Evolutionary conservation across 1,284 basidiomycete genomes (phyloP).

Genomic region (Sporisorium scitamineum): DNA sequence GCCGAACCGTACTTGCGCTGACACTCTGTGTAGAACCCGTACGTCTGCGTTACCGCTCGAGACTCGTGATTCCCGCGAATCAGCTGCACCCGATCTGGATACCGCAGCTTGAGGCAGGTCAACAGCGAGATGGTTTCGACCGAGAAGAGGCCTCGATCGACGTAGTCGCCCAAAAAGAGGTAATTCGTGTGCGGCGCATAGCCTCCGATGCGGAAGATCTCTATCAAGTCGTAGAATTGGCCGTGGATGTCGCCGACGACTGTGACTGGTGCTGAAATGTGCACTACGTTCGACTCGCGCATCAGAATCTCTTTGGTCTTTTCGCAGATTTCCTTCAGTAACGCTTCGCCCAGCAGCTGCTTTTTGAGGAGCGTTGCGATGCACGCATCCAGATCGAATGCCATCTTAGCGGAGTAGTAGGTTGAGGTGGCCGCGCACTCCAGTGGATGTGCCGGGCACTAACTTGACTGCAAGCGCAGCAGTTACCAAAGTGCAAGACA

Average conservation of each 20-base stretch:
- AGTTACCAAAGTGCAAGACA: not conserved
- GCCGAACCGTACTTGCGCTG: constrained; percentile 90
- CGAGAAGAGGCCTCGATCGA: constrained; percentile 95
- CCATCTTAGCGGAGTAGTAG: constrained; percentile 45
- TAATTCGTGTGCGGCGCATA: constrained; percentile 97
- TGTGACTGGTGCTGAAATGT: constrained; percentile 96
- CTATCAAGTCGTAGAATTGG: constrained; percentile 97
- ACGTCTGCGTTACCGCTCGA: constrained; percentile 96
- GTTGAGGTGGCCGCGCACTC: not conserved
- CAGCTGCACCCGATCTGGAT: constrained; percentile 95
- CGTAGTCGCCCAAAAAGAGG: constrained; percentile 87
- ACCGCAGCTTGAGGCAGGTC: constrained; percentile 95
- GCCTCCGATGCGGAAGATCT: constrained; percentile 98
- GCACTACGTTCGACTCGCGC: constrained; percentile 98
- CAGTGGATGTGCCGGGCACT: not conserved
- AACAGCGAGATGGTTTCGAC: constrained; percentile 98
- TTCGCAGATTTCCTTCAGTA: constrained; percentile 68
- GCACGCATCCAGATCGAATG: constrained; percentile 68
- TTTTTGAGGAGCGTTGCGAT: constrained; percentile 67
- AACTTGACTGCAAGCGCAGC: not conserved
- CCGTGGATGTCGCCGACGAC: constrained; percentile 99
- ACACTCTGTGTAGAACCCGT: constrained; percentile 99
- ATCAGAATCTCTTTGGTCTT: constrained; percentile 79
- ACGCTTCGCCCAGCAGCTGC: constrained; percentile 67
- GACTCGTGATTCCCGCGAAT: constrained; percentile 99